These are phyloP conservation scores for Dictyostelium firmibasis DNA, from an alignment of 78 protist genomes.

Conservation along the genomic window DNA sequence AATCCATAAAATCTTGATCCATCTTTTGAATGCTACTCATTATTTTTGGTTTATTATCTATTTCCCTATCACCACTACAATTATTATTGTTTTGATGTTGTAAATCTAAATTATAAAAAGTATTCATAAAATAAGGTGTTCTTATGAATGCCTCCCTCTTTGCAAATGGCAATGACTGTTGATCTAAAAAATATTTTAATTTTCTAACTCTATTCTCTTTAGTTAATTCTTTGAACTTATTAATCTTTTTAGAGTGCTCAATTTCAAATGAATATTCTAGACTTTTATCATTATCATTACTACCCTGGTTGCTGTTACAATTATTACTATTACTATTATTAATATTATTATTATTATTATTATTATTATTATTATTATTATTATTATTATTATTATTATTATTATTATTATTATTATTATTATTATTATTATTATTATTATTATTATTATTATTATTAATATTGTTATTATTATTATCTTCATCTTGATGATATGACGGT, in stretches of 20 bases:
- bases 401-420: too few relatives aligned
- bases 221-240: not conserved
- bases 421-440: not conserved
- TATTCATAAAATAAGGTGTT: constrained; percentile 42
- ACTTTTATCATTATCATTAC: not conserved
- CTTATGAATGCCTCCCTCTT: constrained; percentile 27
- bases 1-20: constrained; percentile 26
- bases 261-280: not conserved
- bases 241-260: not conserved
- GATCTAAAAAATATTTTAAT: constrained; percentile 29
- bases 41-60: not conserved
- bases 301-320: too few relatives aligned
- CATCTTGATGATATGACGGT: not conserved
- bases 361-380: not conserved
- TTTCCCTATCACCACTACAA: not conserved
- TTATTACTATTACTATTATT: too few relatives aligned
- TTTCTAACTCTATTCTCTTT: constrained; percentile 24
- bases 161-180: constrained; percentile 14
- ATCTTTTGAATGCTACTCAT: constrained; percentile 4
- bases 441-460: not conserved
- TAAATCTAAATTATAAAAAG: constrained; percentile 3
- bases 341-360: not conserved
- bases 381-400: not conserved
- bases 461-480: not conserved
- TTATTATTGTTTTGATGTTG: not conserved